phyloP scores from a whole-genome alignment of 2,329 filamentous ascomycete species.

The Sphaerulina vaccinii region DNA sequence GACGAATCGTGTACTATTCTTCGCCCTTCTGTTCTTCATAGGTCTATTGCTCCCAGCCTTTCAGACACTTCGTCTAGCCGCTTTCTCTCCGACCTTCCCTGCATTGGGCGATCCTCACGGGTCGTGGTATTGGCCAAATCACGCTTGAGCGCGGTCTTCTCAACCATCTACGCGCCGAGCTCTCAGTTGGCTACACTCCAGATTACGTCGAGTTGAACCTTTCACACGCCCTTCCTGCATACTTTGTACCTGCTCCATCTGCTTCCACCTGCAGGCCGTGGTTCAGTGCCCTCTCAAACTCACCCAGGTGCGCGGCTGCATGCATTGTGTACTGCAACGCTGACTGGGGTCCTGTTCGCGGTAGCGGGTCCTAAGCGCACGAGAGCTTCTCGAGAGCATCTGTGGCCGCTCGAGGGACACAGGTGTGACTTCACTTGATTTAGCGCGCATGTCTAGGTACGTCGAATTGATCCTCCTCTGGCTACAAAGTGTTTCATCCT shows the following conservation, averaged over 20 bases:
- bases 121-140: not conserved
- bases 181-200: constrained; percentile 29
- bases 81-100: constrained; percentile 17
- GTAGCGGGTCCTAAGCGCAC: constrained; percentile 30
- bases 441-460: constrained; percentile 39
- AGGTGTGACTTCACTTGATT: constrained; percentile 29
- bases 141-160: constrained; percentile 8
- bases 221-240: constrained; percentile 24
- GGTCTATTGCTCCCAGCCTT: constrained; percentile 32
- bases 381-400: constrained; percentile 27
- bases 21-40: constrained; percentile 28
- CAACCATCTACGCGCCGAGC: constrained; percentile 32
- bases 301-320: constrained; percentile 40
- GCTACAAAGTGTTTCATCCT: constrained; percentile 29
- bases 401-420: constrained; percentile 23
- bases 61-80: constrained; percentile 33
- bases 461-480: constrained; percentile 24
- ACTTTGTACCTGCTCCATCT: constrained; percentile 22
- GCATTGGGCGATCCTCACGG: constrained; percentile 19
- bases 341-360: constrained; percentile 24
- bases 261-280: constrained; percentile 27
- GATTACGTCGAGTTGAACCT: constrained; percentile 27
- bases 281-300: constrained; percentile 1
- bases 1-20: constrained; percentile 32
- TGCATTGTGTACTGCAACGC: constrained; percentile 38